Base-by-base conservation (phyloP, 2,329 filamentous ascomycete genomes). In the Fusarium temperatum region DNA sequence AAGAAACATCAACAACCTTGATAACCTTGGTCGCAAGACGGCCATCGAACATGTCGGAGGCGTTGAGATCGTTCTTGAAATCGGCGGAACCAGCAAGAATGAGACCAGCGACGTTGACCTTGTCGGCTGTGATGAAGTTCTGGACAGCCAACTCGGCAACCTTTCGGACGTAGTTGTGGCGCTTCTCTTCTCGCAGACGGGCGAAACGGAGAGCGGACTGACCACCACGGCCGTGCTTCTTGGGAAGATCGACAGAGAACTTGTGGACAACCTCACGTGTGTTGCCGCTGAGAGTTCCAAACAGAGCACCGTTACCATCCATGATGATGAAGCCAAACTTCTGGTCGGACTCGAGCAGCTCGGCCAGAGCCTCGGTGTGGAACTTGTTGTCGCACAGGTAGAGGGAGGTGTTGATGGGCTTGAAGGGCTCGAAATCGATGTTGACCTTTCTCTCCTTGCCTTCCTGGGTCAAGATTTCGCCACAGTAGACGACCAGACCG, bases 311-410 rank as follows among this genome's bases (percentile, higher is more conserved):
- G 85, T 99, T 99, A 87, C 96, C 96, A 82, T 99, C 96, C 96
- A 99, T 99, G 86, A 99, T 92, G 84, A 99, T 99, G 87, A 99
- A 99, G 63, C 96, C 96, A 79, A 99, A 99, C 85, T 97, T 98
- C 86, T 98, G 96, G 83, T 99, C 96, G 24, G 96, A 98, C 86
- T 99, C 96, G 76, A 99, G 92, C 80, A 99, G 90, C 87, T 99
- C 96, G 76, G 95, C 96, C 76, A 99, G 87, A 24, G 96, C 96
- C 85, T 99, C 96, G 66, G 96, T 99, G 83, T 99, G 96, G 85
- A 99, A 99, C 83, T 99, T 99, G 89, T 99, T 99, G 91, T 99
- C 96, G 87, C 96, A 99, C 70, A 99, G 94, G 84, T 99, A 99
- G 53, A 99, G 90, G 50, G 97, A 99, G 41, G 96, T 99, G 86